Conservation (phyloP, 495 filamentous ascomycete species). For the Xylaria intraflava region DNA sequence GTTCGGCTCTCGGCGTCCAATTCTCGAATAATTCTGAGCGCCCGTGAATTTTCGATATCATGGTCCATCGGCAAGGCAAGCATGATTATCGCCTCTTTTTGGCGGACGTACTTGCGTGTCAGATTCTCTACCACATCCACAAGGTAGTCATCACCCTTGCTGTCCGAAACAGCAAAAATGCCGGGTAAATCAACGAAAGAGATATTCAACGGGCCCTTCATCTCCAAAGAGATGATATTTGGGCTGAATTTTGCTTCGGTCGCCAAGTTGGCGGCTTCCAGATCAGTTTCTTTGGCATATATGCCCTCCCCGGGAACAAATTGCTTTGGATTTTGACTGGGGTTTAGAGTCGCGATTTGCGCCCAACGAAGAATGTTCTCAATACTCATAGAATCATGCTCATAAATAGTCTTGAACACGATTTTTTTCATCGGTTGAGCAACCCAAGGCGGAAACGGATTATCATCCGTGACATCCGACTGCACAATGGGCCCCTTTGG, state of each 20-base stretch:
- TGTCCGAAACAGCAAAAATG: slow-evolving; percentile 55
- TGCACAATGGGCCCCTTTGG: slow-evolving; percentile 12
- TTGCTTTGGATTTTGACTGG: slow-evolving; percentile 28
- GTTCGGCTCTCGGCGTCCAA: slow-evolving; percentile 51
- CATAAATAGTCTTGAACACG: slow-evolving; percentile 33
- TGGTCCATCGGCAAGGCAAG: slow-evolving; percentile 63
- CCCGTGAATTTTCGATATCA: slow-evolving; percentile 60
- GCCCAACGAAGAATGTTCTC: slow-evolving; percentile 53
- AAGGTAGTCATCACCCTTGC: slow-evolving; percentile 50
- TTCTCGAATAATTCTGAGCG: slow-evolving; percentile 51
- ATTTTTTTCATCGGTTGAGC: slow-evolving; percentile 7
- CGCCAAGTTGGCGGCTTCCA: slow-evolving; percentile 17
- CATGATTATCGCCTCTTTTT: slow-evolving; percentile 58
- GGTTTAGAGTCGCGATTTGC: slow-evolving; percentile 63
- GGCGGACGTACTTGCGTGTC: slow-evolving; percentile 54
- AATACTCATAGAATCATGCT: slow-evolving; percentile 39
- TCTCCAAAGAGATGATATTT: slow-evolving; percentile 63
- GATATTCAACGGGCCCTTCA: slow-evolving; percentile 57
- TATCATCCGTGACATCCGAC: slow-evolving; percentile 24
- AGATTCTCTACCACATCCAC: slow-evolving; percentile 59
- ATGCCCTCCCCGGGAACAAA: slow-evolving; percentile 40
- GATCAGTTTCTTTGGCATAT: slow-evolving; percentile 12
- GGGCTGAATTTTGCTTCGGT: slow-evolving; percentile 59
- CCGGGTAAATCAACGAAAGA: slow-evolving; percentile 75
- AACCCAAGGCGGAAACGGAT: slow-evolving; percentile 36